Conservation (phyloP, 352 stramenopile species). For the Globisporangium heterothallicum region DNA sequence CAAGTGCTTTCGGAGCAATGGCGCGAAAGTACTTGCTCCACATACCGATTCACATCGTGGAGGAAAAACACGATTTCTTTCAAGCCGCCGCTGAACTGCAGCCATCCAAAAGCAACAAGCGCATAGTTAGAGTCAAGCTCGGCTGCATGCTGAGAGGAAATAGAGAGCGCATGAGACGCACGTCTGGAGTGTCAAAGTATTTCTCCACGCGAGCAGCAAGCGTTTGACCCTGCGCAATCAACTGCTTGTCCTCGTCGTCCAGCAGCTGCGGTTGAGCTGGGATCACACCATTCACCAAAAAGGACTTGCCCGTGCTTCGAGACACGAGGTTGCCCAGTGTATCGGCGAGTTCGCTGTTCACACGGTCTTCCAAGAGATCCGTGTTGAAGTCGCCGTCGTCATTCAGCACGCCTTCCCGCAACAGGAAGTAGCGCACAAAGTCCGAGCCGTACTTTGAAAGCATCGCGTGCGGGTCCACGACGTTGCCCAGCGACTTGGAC, state of each 20-base stretch:
- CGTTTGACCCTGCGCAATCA: constrained; percentile 48
- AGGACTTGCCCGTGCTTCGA: constrained; percentile 62
- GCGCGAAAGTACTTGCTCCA: too few relatives aligned
- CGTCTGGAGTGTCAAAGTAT: constrained; percentile 67
- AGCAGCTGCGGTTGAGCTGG: constrained; percentile 36
- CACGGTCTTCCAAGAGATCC: constrained; percentile 88
- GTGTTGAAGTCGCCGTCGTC: constrained; percentile 91
- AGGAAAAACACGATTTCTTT: constrained; percentile 79
- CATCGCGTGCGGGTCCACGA: constrained; percentile 93
- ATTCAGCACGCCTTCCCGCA: constrained; percentile 91
- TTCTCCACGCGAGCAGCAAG: constrained; percentile 38
- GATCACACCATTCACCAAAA: constrained; percentile 45
- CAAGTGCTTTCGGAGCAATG: too few relatives aligned
- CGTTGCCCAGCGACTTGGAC: constrained; percentile 98
- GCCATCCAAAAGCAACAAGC: constrained; percentile 1
- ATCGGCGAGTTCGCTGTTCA: constrained; percentile 94
- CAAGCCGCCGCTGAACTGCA: constrained; percentile 61
- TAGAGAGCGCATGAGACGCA: constrained; percentile 20
- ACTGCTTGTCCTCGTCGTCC: constrained; percentile 34
- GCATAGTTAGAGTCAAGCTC: too few relatives aligned
- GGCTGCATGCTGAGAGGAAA: too few relatives aligned
- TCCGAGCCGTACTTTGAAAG: constrained; percentile 91
- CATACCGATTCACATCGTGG: constrained; percentile 72
- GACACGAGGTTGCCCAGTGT: constrained; percentile 89
- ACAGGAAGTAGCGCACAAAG: constrained; percentile 91